Evolutionary conservation across 225 moss, liverwort and hornwort species (phyloP).

Genomic region (Physcomitrium patens): DNA sequence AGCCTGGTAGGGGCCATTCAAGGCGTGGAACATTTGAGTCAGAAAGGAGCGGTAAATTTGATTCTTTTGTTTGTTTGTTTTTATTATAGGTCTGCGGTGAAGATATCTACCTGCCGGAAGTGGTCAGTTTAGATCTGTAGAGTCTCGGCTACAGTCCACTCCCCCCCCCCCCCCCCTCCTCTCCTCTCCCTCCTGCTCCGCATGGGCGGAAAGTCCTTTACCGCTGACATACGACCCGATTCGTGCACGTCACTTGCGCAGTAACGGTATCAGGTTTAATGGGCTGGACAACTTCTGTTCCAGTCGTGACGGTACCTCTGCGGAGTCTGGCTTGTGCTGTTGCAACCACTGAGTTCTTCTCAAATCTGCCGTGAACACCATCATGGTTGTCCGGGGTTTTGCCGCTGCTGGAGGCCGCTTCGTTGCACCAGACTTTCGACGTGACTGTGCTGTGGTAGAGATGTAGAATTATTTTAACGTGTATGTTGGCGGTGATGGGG

Average conservation of each 20-base stretch:
- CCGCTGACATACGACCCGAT: conserved; percentile 52
- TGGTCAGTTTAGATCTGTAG: too few species aligned
- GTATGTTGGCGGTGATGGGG: too few species aligned
- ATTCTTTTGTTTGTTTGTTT: background rate
- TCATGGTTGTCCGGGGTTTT: too few species aligned
- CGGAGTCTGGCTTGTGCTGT: too few species aligned
- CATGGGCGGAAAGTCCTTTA: conserved; percentile 26
- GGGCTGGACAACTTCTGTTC: background rate
- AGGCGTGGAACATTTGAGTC: conserved; percentile 51
- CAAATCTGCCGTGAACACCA: too few species aligned
- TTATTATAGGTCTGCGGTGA: too few species aligned
- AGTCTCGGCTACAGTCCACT: too few species aligned
- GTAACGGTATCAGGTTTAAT: conserved; percentile 52
- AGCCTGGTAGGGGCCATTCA: conserved; percentile 22
- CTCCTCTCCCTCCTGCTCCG: background rate
- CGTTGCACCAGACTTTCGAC: too few species aligned
- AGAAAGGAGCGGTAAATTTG: conserved; percentile 29
- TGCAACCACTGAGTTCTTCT: background rate
- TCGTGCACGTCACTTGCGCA: conserved; percentile 40
- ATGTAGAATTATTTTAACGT: too few species aligned
- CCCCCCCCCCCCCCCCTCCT: too few species aligned
- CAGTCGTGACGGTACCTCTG: background rate
- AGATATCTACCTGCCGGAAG: conserved; percentile 33
- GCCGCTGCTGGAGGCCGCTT: too few species aligned
- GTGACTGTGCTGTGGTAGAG: too few species aligned